Evolutionary conservation across 768 basidiomycete species (phyloP).

Genomic region (Termitomyces sp.): DNA sequence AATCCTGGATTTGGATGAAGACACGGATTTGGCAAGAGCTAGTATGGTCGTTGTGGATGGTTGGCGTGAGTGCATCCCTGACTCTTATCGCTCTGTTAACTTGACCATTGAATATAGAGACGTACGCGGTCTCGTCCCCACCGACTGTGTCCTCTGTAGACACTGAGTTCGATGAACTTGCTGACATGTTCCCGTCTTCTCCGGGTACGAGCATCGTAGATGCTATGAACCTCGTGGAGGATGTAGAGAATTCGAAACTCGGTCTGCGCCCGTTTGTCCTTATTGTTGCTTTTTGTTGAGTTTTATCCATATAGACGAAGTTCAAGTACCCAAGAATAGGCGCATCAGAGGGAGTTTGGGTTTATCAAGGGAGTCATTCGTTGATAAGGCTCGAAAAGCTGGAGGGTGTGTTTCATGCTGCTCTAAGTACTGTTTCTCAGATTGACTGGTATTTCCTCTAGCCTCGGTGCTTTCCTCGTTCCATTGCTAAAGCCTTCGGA

Average conservation of each 20-base stretch:
- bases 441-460: constrained; percentile 11
- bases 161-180: constrained; percentile 48
- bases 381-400: constrained; percentile 12
- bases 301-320: constrained; percentile 32
- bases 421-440: not conserved
- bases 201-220: constrained; percentile 39
- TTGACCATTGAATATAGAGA: constrained; percentile 19
- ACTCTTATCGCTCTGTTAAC: not conserved
- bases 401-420: constrained; percentile 3
- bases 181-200: constrained; percentile 35
- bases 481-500: constrained; percentile 20
- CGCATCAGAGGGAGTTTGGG: constrained; percentile 36
- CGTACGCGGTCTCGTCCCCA: constrained; percentile 34
- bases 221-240: constrained; percentile 21
- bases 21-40: constrained; percentile 28
- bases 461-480: constrained; percentile 33
- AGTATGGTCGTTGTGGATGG: constrained; percentile 60
- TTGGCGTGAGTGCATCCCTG: constrained; percentile 45
- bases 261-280: constrained; percentile 26
- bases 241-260: constrained; percentile 41
- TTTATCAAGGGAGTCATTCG: not conserved
- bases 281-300: not conserved
- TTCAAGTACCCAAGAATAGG: constrained; percentile 47
- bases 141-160: constrained; percentile 36
- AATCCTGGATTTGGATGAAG: constrained; percentile 12